phyloP scores from a whole-genome alignment of 129 eudicot genomes.

The Sambucus nigra region DNA sequence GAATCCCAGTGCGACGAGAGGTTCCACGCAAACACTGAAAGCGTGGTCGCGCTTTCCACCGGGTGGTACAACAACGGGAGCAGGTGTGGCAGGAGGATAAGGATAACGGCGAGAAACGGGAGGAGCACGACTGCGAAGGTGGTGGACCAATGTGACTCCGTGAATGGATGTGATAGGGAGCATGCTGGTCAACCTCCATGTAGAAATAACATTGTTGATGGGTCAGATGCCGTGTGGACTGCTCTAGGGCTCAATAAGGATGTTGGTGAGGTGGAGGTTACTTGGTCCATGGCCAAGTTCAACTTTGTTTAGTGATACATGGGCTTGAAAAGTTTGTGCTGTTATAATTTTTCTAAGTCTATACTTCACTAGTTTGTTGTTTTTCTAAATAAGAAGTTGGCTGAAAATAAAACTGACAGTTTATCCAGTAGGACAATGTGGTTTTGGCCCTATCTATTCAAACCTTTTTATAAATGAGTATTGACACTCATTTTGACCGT shows the following conservation, averaged over 20 bases:
- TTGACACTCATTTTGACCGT: too few relatives aligned
- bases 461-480: too few relatives aligned
- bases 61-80: constrained; percentile 24
- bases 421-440: too few relatives aligned
- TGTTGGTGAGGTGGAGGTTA: constrained; percentile 24
- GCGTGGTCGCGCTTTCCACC: constrained; percentile 29
- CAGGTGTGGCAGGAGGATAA: constrained; percentile 19
- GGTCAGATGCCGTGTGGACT: constrained; percentile 39
- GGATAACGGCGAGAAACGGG: constrained; percentile 15
- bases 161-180: constrained; percentile 29
- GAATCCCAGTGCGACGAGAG: constrained; percentile 23
- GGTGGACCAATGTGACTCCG: constrained; percentile 42
- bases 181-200: constrained; percentile 33
- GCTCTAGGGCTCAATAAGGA: constrained; percentile 30
- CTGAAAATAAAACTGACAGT: too few relatives aligned
- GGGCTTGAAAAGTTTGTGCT: too few relatives aligned
- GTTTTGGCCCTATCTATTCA: too few relatives aligned
- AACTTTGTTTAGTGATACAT: too few relatives aligned
- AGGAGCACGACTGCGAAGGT: constrained; percentile 23
- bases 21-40: constrained; percentile 12
- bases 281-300: constrained; percentile 34
- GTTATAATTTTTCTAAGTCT: too few relatives aligned
- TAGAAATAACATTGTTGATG: constrained; percentile 40
- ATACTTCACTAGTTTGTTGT: too few relatives aligned
- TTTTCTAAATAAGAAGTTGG: too few relatives aligned